Evolutionary conservation across 2,329 filamentous ascomycete species (phyloP), one percentile per base, ranked within the genome.

Genomic region (Acephala macrosclerotiorum): DNA sequence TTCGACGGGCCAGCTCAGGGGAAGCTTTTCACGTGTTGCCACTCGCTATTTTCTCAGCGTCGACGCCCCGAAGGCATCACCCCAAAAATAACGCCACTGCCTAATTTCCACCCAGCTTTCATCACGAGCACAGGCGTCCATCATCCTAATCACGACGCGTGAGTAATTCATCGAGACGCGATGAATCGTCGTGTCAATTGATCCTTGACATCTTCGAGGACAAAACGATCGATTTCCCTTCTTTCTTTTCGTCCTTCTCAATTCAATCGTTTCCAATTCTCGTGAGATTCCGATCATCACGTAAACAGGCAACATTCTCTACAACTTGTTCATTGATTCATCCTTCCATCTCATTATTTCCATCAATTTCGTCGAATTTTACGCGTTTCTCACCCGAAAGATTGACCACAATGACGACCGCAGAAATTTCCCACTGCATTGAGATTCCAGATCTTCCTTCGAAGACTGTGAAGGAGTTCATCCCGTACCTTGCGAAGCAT

Each of bases 401-500:
- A 20, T 20, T 51, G 26, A n/a, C 20, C 35, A 61, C n/a, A 14
- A 68, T 67, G 64, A 57, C 51, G 11, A 53, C 64, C 22, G 33
- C 56, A 33, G 26, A 62, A 20, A 38, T 61, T 1, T 42, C 35
- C 38, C 60, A 59, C 51, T 53, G 56, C 20, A 68, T 75, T 38
- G 60, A 73, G 56, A 68, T 75, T 56, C 73, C 74, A 3, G 57
- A 67, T 4, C 63, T 75, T 18, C 74, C 73, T 3, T 64, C 70
- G 0, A 66, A 62, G 18, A 61, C 71, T 5, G 69, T 76, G 18
- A 72, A 75, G 57, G 71, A 74, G 14, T 76, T 76, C 63, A 74
- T 75, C 45, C 68, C 74, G 1, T 85, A 91, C 76, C 81, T 92
- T 64, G 79, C 82, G 14, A 78, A 82, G 63, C 81, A 89, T 67